A percentile compares a stretch with the other conserved stretches of the same genome.
phyloP scores from a whole-genome alignment of 306 rosid genomes.

The Dryas octopetala region DNA sequence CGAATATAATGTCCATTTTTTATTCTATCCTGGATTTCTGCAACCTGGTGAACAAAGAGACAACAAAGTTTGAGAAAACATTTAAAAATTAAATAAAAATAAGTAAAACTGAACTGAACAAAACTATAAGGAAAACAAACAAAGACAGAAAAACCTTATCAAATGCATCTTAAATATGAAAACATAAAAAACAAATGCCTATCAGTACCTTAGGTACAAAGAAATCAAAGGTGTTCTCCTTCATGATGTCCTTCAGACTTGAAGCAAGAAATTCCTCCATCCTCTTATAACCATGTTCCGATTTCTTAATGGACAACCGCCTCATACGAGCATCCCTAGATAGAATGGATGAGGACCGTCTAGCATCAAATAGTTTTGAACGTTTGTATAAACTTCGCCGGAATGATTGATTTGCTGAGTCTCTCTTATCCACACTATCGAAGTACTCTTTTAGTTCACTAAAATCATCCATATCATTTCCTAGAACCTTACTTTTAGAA shows the following conservation, averaged over 20 bases:
- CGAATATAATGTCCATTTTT: slow-evolving; percentile 79
- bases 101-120: background rate
- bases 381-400: slow-evolving; percentile 88
- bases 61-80: slow-evolving; percentile 6
- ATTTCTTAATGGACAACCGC: slow-evolving; percentile 91
- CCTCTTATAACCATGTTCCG: slow-evolving; percentile 90
- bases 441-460: slow-evolving; percentile 90
- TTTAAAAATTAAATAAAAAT: background rate
- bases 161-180: slow-evolving; percentile 1
- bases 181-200: background rate
- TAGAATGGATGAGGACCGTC: slow-evolving; percentile 92
- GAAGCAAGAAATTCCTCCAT: slow-evolving; percentile 91
- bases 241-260: slow-evolving; percentile 86
- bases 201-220: slow-evolving; percentile 83
- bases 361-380: slow-evolving; percentile 91
- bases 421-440: slow-evolving; percentile 94
- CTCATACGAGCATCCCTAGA: slow-evolving; percentile 99
- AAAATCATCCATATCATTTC: slow-evolving; percentile 67
- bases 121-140: background rate
- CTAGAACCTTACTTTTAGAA: slow-evolving; percentile 57
- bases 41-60: slow-evolving; percentile 59
- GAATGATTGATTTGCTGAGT: slow-evolving; percentile 72
- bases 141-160: background rate
- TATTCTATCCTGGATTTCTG: slow-evolving; percentile 88
- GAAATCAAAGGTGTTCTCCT: slow-evolving; percentile 72